A percentile compares a stretch with the other conserved stretches of the same genome.
phyloP scores from a whole-genome alignment of 1,139 yeast species.

The Maudiozyma humilis region DNA sequence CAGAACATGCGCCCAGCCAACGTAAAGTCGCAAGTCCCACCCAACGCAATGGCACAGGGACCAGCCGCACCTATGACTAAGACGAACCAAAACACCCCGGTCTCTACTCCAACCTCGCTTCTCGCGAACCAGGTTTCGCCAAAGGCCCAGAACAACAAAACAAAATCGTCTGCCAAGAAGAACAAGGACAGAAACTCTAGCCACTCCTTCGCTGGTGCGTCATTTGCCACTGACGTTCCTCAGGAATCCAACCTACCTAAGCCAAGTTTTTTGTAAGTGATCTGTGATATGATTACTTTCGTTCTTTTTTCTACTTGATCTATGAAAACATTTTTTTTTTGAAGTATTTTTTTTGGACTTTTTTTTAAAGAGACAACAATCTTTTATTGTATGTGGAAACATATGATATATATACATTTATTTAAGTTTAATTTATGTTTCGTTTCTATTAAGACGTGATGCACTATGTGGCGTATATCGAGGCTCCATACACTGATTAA shows the following conservation, averaged over 20 bases:
- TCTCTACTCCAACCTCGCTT: slow-evolving; percentile 6
- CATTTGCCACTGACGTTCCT: slow-evolving; percentile 30
- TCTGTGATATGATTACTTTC: background rate
- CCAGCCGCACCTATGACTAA: background rate
- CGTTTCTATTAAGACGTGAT: no score
- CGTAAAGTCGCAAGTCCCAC: background rate
- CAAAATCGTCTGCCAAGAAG: slow-evolving; percentile 4
- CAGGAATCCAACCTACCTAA: slow-evolving; percentile 20
- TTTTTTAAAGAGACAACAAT: background rate
- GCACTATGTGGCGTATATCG: background rate
- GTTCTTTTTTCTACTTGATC: slow-evolving; percentile 6
- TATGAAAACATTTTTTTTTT: no score
- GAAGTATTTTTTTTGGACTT: slow-evolving; percentile 1
- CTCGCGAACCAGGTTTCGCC: slow-evolving; percentile 7
- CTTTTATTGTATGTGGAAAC: background rate
- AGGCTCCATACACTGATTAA: no score
- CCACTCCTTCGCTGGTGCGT: slow-evolving; percentile 30
- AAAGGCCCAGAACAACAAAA: background rate
- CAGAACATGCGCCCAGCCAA: background rate
- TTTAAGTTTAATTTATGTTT: no score
- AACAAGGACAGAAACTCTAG: slow-evolving; percentile 7
- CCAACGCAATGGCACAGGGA: background rate
- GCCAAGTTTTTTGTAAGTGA: slow-evolving; percentile 12
- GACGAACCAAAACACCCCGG: background rate
- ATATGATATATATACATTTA: background rate